Evolutionary conservation across 495 filamentous ascomycete species (phyloP).

Genomic region (Trichocladium antarcticum): DNA sequence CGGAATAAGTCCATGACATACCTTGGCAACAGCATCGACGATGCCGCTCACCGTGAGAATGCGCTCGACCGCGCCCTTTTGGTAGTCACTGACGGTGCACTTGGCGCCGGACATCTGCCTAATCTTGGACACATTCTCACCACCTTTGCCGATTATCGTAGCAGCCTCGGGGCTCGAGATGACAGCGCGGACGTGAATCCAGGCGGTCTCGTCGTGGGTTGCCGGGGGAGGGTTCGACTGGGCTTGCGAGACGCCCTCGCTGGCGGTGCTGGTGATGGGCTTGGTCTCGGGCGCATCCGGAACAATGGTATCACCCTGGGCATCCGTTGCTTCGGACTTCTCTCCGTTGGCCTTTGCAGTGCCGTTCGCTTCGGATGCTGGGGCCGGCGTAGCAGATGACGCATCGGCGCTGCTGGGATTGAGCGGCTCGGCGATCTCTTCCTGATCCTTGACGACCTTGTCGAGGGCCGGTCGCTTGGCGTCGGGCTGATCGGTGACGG

Average conservation of each 20-base stretch:
- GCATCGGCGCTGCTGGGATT: conserved; percentile 32
- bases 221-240: conserved; percentile 23
- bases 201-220: conserved; percentile 72
- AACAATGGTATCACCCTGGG: conserved; percentile 55
- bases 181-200: conserved; percentile 93
- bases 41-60: conserved; percentile 93
- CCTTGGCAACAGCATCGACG: conserved; percentile 95
- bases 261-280: conserved; percentile 35
- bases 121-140: conserved; percentile 95
- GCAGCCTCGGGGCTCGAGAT: conserved; percentile 96
- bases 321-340: conserved; percentile 48
- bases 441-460: conserved; percentile 60
- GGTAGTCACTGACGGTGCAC: conserved; percentile 96
- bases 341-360: conserved; percentile 40
- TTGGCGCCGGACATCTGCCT: conserved; percentile 85
- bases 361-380: conserved; percentile 30
- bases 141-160: conserved; percentile 95
- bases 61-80: conserved; percentile 89
- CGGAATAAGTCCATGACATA: conserved; percentile 27
- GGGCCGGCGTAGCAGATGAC: conserved; percentile 12
- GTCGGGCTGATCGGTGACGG: conserved; percentile 86
- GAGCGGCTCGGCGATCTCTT: conserved; percentile 30
- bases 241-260: conserved; percentile 32
- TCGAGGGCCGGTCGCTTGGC: conserved; percentile 94
- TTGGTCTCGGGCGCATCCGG: conserved; percentile 52